Conservation (phyloP, 2,329 filamentous ascomycete species). For the Sporothrix inflata region DNA sequence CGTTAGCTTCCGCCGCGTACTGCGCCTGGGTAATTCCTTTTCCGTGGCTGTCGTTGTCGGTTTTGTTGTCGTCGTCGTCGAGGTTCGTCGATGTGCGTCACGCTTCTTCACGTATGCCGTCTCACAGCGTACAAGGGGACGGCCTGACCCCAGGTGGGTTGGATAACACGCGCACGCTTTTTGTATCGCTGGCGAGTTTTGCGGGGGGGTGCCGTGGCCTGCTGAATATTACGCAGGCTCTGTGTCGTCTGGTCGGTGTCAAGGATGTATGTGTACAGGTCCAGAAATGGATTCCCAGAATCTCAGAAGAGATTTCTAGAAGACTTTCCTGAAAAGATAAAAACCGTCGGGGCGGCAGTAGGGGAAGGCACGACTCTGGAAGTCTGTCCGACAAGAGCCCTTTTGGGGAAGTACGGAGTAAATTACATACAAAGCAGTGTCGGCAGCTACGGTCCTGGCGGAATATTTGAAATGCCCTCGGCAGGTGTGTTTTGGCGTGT, state of each 20-base stretch:
- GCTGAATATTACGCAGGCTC: not conserved
- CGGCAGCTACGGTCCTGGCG: conserved; percentile 26
- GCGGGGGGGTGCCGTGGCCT: not conserved
- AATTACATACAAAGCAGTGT: conserved; percentile 3
- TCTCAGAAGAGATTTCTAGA: not conserved
- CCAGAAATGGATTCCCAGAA: not conserved
- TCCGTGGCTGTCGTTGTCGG: not conserved
- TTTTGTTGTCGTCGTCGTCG: not conserved
- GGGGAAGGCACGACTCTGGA: not conserved
- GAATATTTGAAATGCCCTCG: conserved; percentile 28
- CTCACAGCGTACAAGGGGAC: not conserved
- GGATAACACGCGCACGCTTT: not conserved
- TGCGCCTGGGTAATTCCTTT: conserved; percentile 3
- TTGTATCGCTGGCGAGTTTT: not conserved
- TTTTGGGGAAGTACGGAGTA: not conserved
- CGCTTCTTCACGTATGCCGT: not conserved
- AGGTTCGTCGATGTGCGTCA: not conserved
- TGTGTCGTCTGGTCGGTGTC: not conserved
- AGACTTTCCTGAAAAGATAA: not conserved
- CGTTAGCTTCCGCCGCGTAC: not conserved
- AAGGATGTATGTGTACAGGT: conserved; percentile 7
- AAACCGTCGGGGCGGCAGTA: no score
- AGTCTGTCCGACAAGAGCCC: not conserved
- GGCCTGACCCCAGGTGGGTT: no score
- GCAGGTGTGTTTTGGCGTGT: conserved; percentile 23